Evolutionary conservation across 83 land plant genomes (phyloP).

Genomic region (Larix sibirica): DNA sequence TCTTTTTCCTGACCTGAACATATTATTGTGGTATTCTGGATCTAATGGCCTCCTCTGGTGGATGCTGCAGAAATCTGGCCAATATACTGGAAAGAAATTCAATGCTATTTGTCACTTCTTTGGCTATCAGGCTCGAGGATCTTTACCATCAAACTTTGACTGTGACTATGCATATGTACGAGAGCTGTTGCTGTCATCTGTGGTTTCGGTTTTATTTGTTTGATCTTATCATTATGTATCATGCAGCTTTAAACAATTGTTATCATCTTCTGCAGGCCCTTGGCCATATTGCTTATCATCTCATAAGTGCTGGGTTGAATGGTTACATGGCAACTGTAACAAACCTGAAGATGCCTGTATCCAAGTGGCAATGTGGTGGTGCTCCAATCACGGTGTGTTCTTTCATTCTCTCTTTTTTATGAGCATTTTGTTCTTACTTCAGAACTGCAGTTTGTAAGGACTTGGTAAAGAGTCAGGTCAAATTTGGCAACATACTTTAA

Average conservation of each 20-base stretch:
- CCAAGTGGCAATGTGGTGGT: conserved; percentile 97
- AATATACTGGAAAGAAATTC: conserved; percentile 97
- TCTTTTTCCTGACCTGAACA: neutral
- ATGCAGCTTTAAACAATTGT: neutral
- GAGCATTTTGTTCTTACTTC: neutral
- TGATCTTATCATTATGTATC: neutral
- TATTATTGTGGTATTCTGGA: conserved; percentile 4
- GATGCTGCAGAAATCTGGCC: conserved; percentile 88
- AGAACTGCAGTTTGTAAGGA: neutral
- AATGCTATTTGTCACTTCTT: conserved; percentile 99
- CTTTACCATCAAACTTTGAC: conserved; percentile 97
- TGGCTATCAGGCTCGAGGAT: conserved; percentile 98
- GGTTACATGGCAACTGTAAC: conserved; percentile 98
- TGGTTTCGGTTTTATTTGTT: neutral
- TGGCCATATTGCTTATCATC: conserved; percentile 88
- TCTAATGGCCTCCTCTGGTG: neutral
- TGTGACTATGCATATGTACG: conserved; percentile 98
- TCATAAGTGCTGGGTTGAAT: conserved; percentile 89
- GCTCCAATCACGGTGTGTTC: conserved; percentile 87
- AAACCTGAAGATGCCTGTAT: conserved; percentile 85
- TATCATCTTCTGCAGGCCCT: conserved; percentile 61
- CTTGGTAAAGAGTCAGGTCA: neutral
- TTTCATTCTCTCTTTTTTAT: neutral
- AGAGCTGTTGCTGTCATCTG: neutral
- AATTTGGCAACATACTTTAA: neutral